phyloP scores from a whole-genome alignment of 192 early-diverging fungal species.

The Chytriomyces sp. region DNA sequence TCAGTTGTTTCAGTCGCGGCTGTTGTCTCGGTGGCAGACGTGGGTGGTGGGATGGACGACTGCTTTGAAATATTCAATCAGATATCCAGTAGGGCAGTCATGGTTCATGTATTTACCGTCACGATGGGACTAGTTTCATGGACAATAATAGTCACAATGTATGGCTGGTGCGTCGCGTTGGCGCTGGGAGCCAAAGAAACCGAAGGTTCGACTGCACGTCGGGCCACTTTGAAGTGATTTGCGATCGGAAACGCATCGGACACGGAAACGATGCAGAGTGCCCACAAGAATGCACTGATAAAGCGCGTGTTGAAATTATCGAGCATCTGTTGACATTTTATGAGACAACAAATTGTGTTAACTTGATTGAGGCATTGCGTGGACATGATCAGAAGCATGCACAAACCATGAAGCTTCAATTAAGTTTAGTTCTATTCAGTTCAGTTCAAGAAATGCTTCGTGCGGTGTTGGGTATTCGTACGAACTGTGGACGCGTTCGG shows the following conservation, averaged over 20 bases:
- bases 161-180: not conserved
- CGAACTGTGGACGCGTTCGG: no score
- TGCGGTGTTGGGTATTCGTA: no score
- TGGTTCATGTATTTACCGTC: not conserved
- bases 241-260: not conserved
- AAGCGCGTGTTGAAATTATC: no score
- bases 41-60: not conserved
- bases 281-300: no score
- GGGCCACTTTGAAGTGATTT: constrained; percentile 2
- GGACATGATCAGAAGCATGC: no score
- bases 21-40: not conserved
- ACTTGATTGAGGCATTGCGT: no score
- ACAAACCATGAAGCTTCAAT: no score
- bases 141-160: not conserved
- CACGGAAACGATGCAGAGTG: not conserved
- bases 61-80: not conserved
- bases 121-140: not conserved
- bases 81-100: not conserved
- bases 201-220: not conserved
- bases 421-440: no score
- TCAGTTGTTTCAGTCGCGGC: not conserved
- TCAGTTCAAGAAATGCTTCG: no score
- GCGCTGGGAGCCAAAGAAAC: not conserved
- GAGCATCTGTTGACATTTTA: no score
- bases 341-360: no score